Base-by-base conservation (phyloP, 1,284 basidiomycete species). In the Microbotryum violaceum region DNA sequence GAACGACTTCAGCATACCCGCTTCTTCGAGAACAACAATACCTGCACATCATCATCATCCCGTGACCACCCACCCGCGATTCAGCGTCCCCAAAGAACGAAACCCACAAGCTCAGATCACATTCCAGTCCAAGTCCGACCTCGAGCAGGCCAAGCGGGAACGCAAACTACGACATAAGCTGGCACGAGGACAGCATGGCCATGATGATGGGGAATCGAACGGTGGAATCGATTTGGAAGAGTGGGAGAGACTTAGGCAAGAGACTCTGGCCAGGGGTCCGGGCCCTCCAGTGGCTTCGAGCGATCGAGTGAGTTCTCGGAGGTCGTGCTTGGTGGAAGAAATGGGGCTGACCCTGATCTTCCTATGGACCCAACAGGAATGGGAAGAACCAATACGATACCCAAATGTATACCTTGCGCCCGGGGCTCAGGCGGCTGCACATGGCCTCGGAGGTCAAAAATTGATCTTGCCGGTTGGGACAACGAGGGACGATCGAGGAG, bases 381-480 rank as follows among this genome's bases (percentile, higher is more conserved):
- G 3, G 37, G 85, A 88, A 70, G 75, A 82, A 57, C 74, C 78
- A 52, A 74, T 75, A 21, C 64, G 68, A 29, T 83, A 97, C 52
- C 94, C 94, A 0, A 85, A 98, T 76, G 88, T 99, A 16, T 99
- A 94, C 73, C 86, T 88, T 2, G 86, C 89, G 4, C 78, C 82
- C 20, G 60, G 51, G 25, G 53, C 61, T 77, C 79, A 3, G 78
- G 79, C 54, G 80, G 37, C 86, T 83, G 68, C 77, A 89, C 16
- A 74, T 91, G 16, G 89, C 87, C 86, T 74, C 74, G 85, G 75
- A 81, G 93, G 74, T 77, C 81, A 77, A 8, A 88, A 85, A 70
- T 90, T 91, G 70, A 79, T 86, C 66, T 76, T 98, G 37, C 96
- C 96, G 0, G 69, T 89, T 2, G 94, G 92, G 1, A 97, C 93